phyloP scores from a whole-genome alignment of 306 rosid genomes.

The Ammopiptanthus mongolicus region DNA sequence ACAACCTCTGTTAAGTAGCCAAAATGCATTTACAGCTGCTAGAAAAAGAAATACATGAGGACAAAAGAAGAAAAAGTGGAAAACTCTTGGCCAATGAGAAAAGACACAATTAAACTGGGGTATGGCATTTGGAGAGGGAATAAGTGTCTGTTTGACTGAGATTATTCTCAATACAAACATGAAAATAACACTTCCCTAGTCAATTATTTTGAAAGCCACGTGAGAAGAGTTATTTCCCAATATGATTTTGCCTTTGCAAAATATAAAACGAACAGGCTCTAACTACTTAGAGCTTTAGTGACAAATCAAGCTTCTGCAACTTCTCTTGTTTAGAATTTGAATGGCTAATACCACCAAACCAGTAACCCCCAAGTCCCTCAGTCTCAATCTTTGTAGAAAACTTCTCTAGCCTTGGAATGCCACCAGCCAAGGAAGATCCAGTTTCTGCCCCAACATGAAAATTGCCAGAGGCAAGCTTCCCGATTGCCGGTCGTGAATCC shows the following conservation, averaged over 20 bases:
- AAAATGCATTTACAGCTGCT: slow-evolving; percentile 43
- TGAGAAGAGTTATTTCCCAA: too few relatives aligned
- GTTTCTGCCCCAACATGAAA: slow-evolving; percentile 29
- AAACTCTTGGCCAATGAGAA: slow-evolving; percentile 20
- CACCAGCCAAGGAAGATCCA: slow-evolving; percentile 33
- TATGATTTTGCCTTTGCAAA: too few relatives aligned
- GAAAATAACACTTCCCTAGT: too few relatives aligned
- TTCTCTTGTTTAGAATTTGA: slow-evolving; percentile 45
- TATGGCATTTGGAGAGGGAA: not conserved
- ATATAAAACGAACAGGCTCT: too few relatives aligned
- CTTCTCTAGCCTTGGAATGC: slow-evolving; percentile 44
- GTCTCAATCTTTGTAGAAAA: slow-evolving; percentile 27
- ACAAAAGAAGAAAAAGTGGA: slow-evolving; percentile 13
- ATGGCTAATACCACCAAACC: slow-evolving; percentile 29
- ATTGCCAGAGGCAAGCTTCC: slow-evolving; percentile 25
- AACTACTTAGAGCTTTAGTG: slow-evolving; percentile 71
- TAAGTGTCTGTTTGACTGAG: too few relatives aligned
- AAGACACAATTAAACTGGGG: slow-evolving; percentile 6
- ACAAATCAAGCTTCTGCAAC: slow-evolving; percentile 84
- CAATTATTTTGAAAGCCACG: too few relatives aligned
- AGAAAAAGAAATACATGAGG: slow-evolving; percentile 27
- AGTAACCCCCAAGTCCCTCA: slow-evolving; percentile 34
- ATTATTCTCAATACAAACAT: too few relatives aligned
- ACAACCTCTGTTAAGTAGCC: slow-evolving; percentile 20
- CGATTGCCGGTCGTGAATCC: slow-evolving; percentile 32